These are phyloP conservation scores for Liquidambar formosana DNA, from an alignment of 164 flowering plant species.

Conservation along the genomic window DNA sequence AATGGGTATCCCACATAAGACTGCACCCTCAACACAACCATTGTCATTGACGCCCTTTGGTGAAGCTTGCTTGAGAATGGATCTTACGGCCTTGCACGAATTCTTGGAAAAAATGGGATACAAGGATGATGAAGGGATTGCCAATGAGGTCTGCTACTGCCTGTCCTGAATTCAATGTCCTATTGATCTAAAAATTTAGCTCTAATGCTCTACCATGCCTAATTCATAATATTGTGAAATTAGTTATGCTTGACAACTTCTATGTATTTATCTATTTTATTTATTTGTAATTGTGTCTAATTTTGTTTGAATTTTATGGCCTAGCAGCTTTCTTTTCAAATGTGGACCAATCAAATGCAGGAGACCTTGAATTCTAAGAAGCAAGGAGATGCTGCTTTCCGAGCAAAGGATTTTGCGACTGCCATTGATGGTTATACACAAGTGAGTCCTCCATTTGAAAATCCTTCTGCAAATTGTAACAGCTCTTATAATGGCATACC, in stretches of 20 bases:
- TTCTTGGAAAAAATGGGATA: constrained; percentile 81
- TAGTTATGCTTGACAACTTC: background rate
- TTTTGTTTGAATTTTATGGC: constrained; percentile 2
- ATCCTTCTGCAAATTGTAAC: background rate
- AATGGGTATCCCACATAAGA: constrained; percentile 61
- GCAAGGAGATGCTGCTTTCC: constrained; percentile 83
- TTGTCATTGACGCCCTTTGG: constrained; percentile 72
- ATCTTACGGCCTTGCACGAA: constrained; percentile 89
- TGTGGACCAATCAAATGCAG: constrained; percentile 97
- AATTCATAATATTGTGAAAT: too few species aligned
- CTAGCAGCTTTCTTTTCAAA: constrained; percentile 86
- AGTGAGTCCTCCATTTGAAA: constrained; percentile 29
- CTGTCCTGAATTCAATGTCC: background rate
- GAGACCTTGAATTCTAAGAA: constrained; percentile 85
- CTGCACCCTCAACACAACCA: constrained; percentile 36
- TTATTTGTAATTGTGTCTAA: background rate
- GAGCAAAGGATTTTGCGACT: constrained; percentile 69
- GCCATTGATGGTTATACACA: constrained; percentile 80
- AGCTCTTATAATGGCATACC: background rate
- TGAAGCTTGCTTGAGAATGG: constrained; percentile 84
- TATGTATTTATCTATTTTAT: background rate
- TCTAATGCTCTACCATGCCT: background rate
- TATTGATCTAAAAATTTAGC: background rate
- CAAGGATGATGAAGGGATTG: constrained; percentile 89
- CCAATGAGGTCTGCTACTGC: constrained; percentile 67